Percentiles rank a stretch among this genome's conserved stretches.
These are phyloP conservation scores for Beta lomatogona DNA, from an alignment of 179 eudicot genomes.

Conservation along the genomic window DNA sequence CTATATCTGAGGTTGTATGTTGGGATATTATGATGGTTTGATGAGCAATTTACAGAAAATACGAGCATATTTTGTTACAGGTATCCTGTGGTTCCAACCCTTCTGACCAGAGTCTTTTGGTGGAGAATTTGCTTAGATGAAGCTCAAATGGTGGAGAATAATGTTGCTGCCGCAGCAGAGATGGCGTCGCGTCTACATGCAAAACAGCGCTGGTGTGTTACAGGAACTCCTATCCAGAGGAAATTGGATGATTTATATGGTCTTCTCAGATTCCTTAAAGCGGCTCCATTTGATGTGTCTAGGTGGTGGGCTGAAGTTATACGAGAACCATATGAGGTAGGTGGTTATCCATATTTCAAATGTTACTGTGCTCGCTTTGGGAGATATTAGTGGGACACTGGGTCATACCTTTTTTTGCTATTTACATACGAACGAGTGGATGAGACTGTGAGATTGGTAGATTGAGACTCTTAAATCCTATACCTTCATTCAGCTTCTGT, in stretches of 20 bases:
- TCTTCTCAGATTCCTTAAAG: slow-evolving; percentile 85
- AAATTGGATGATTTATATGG: slow-evolving; percentile 94
- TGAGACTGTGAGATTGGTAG: not conserved
- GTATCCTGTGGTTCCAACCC: slow-evolving; percentile 90
- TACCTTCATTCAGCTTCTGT: not conserved
- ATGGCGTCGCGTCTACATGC: slow-evolving; percentile 91
- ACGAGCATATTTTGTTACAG: slow-evolving; percentile 37
- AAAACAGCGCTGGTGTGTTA: slow-evolving; percentile 87
- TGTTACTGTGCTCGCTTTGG: not conserved
- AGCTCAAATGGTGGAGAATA: slow-evolving; percentile 99
- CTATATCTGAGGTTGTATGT: not conserved
- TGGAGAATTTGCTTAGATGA: slow-evolving; percentile 98
- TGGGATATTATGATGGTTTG: not conserved
- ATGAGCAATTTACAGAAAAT: slow-evolving; percentile 5
- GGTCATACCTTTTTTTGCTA: not conserved
- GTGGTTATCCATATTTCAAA: slow-evolving; percentile 8
- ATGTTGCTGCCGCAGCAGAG: slow-evolving; percentile 82
- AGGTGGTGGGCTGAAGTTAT: slow-evolving; percentile 89
- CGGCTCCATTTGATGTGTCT: slow-evolving; percentile 68
- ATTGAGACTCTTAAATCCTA: not conserved
- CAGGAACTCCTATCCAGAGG: slow-evolving; percentile 95
- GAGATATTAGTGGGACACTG: not conserved
- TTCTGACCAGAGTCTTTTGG: slow-evolving; percentile 81
- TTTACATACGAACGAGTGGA: not conserved
- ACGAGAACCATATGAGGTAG: slow-evolving; percentile 92